phyloP scores from a whole-genome alignment of 192 early-diverging fungal genomes.

The Entophlyctis helioformis region DNA sequence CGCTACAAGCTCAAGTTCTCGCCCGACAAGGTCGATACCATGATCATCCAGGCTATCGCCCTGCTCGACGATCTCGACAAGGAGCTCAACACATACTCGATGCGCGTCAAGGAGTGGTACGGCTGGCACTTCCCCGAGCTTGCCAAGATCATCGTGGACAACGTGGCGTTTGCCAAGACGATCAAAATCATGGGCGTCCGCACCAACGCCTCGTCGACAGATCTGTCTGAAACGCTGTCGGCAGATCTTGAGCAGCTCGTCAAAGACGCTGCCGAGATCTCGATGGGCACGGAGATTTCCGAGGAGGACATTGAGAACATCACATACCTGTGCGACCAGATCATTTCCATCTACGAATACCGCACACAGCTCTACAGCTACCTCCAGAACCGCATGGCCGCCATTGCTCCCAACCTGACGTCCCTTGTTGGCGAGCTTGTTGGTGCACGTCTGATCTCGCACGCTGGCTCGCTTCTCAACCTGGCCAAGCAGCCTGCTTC shows the following conservation, averaged over 20 bases:
- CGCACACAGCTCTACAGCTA: conserved; percentile 92
- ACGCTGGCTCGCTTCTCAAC: conserved; percentile 93
- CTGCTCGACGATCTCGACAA: conserved; percentile 97
- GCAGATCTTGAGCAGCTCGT: conserved; percentile 85
- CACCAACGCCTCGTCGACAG: conserved; percentile 61
- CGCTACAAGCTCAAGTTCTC: conserved; percentile 99
- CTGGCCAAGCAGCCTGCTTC: conserved; percentile 95
- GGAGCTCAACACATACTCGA: conserved; percentile 95
- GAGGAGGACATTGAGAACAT: conserved; percentile 98
- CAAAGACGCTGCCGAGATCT: conserved; percentile 95
- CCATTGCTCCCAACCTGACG: conserved; percentile 50
- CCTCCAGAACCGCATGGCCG: conserved; percentile 90
- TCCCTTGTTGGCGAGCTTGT: conserved; percentile 92
- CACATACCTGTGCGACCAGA: conserved; percentile 84
- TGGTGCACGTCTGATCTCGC: conserved; percentile 92
- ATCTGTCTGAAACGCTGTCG: conserved; percentile 73
- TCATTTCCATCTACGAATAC: conserved; percentile 91
- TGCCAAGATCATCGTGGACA: conserved; percentile 90
- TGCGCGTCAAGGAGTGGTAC: conserved; percentile 98
- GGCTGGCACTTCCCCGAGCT: conserved; percentile 99
- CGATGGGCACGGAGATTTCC: conserved; percentile 97
- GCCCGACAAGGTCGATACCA: conserved; percentile 99
- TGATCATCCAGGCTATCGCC: conserved; percentile 98
- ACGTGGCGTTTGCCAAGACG: conserved; percentile 83
- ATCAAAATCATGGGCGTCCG: conserved; percentile 88